Evolutionary conservation across 2,329 filamentous ascomycete genomes (phyloP).

Genomic region (Tolypocladium tropicale): DNA sequence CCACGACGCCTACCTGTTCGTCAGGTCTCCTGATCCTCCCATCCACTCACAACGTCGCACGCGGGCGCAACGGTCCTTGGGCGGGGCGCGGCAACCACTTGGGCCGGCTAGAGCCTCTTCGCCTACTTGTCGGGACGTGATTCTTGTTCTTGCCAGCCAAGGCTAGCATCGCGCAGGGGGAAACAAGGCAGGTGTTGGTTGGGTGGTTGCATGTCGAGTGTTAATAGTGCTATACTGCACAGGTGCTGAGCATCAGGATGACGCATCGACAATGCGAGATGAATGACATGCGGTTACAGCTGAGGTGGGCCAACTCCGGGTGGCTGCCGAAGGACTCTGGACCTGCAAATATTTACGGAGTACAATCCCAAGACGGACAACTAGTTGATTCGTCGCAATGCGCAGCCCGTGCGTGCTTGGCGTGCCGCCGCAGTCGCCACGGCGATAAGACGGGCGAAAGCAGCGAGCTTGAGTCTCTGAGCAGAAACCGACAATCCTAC

Average conservation of each 20-base stretch:
- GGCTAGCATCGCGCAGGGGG: not conserved
- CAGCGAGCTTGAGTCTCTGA: not conserved
- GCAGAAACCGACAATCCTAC: not conserved
- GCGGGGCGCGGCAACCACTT: not conserved
- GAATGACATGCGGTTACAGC: not conserved
- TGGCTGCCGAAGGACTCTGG: not conserved
- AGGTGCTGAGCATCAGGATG: not conserved
- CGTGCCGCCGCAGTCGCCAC: not conserved
- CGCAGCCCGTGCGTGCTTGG: not conserved
- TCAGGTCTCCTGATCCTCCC: conserved; percentile 1
- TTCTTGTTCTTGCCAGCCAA: not conserved
- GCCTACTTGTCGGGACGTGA: not conserved
- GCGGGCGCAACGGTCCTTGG: not conserved
- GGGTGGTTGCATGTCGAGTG: not conserved
- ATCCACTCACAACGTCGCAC: not conserved
- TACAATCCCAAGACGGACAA: not conserved
- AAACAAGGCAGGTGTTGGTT: too few species aligned
- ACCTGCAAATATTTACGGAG: too few species aligned
- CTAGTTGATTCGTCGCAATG: not conserved
- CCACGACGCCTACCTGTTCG: not conserved
- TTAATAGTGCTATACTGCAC: not conserved
- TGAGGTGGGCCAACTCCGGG: conserved; percentile 1
- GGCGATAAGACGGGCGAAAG: not conserved
- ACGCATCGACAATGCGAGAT: not conserved
- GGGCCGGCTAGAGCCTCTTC: not conserved